These are phyloP conservation scores for Cladorrhinum sp. DNA, from an alignment of 2,329 filamentous ascomycete genomes.

Conservation along the genomic window DNA sequence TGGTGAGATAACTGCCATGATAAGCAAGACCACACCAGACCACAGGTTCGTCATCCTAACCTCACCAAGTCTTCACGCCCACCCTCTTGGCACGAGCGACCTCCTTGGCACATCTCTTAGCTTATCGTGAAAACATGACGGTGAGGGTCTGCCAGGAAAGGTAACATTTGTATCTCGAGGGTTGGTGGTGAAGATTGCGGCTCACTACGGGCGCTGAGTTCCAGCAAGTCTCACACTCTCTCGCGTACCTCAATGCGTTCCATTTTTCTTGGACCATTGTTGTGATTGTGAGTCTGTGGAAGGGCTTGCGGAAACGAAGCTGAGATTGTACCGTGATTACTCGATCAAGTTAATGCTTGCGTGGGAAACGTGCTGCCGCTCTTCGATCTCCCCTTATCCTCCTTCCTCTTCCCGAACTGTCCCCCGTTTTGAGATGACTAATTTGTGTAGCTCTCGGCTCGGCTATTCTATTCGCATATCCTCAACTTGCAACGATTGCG, in stretches of 20 bases:
- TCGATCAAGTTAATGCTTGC: conserved; percentile 99
- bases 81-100: background rate
- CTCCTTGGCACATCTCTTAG: conserved; percentile 1
- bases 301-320: conserved; percentile 57
- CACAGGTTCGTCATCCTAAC: conserved; percentile 41
- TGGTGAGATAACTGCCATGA: conserved; percentile 11
- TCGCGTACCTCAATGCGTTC: conserved; percentile 26
- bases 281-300: conserved; percentile 18
- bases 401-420: conserved; percentile 22
- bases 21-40: conserved; percentile 5
- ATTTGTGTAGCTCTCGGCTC: conserved; percentile 70
- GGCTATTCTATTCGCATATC: conserved; percentile 79
- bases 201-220: conserved; percentile 85
- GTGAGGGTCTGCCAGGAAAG: background rate
- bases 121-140: background rate
- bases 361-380: conserved; percentile 97
- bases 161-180: background rate
- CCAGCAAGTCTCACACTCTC: conserved; percentile 45
- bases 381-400: conserved; percentile 40
- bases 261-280: background rate
- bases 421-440: conserved; percentile 35
- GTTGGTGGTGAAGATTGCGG: conserved; percentile 43
- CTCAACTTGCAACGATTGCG: conserved; percentile 73
- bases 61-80: conserved; percentile 24
- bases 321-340: conserved; percentile 95